A percentile compares a stretch with the other conserved stretches of the same genome.
Evolutionary conservation across 31 red algal species (phyloP).

Genomic region (Odonthalia washingtoniensis): DNA sequence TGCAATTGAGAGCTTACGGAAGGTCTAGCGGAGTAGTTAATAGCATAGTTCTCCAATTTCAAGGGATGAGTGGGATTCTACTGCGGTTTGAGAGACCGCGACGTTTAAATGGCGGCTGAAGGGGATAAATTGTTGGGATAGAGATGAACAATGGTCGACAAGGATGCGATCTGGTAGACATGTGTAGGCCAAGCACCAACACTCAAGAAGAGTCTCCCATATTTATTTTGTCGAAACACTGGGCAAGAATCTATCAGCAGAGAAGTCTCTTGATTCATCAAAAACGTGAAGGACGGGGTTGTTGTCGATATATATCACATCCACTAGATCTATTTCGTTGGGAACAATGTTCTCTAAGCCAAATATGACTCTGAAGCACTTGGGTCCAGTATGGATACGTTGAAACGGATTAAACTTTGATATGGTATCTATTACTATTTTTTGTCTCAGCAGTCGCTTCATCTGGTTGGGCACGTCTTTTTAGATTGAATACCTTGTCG

Average conservation of each 20-base stretch:
- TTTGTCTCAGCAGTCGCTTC: constrained; percentile 2
- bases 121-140: background rate
- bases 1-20: background rate
- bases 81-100: background rate
- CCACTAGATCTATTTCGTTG: constrained; percentile 22
- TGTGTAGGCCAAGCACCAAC: constrained; percentile 11
- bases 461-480: background rate
- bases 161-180: constrained; percentile 53
- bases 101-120: constrained; percentile 3
- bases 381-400: constrained; percentile 20
- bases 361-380: constrained; percentile 8
- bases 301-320: too few species aligned
- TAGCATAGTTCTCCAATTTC: constrained; percentile 36
- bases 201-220: background rate
- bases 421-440: background rate
- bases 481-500: constrained; percentile 33
- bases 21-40: constrained; percentile 12
- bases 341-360: background rate
- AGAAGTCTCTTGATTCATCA: constrained; percentile 26
- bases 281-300: constrained; percentile 25
- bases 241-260: constrained; percentile 8
- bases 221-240: background rate
- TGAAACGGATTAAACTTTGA: constrained; percentile 16
- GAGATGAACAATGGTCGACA: constrained; percentile 34
- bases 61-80: constrained; percentile 46